Conservation (phyloP, 2,329 filamentous ascomycete genomes). For the Pestalotiopsis sp. region DNA sequence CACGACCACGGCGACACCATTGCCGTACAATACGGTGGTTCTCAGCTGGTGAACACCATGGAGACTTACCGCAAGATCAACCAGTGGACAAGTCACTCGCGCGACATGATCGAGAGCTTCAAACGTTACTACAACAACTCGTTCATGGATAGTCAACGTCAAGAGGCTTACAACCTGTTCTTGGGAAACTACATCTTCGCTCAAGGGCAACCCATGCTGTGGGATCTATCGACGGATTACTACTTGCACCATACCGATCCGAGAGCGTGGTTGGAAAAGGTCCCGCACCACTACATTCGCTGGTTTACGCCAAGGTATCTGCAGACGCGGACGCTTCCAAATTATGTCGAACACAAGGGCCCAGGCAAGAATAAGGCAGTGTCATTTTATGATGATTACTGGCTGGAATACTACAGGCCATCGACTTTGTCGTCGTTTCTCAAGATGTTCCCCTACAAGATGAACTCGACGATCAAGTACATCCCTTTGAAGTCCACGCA, state of each 20-base stretch:
- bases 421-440: slow-evolving; percentile 83
- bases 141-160: slow-evolving; percentile 94
- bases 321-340: slow-evolving; percentile 61
- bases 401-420: slow-evolving; percentile 95
- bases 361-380: slow-evolving; percentile 47
- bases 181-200: slow-evolving; percentile 92
- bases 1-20: slow-evolving; percentile 98
- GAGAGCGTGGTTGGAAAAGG: slow-evolving; percentile 66
- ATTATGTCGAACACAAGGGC: slow-evolving; percentile 40
- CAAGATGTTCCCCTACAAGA: slow-evolving; percentile 90
- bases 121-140: slow-evolving; percentile 99
- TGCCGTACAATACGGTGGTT: slow-evolving; percentile 95
- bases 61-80: slow-evolving; percentile 99
- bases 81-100: slow-evolving; percentile 95
- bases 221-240: slow-evolving; percentile 94
- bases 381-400: slow-evolving; percentile 85
- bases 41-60: slow-evolving; percentile 98
- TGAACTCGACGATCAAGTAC: slow-evolving; percentile 87
- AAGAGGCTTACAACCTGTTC: slow-evolving; percentile 97
- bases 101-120: slow-evolving; percentile 99
- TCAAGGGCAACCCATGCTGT: slow-evolving; percentile 90
- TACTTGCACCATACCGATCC: slow-evolving; percentile 92
- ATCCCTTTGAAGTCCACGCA: slow-evolving; percentile 75
- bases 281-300: slow-evolving; percentile 74
- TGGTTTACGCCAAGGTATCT: slow-evolving; percentile 84